Conservation (phyloP, 2,329 filamentous ascomycete genomes). For the Sporothrix globosa region DNA sequence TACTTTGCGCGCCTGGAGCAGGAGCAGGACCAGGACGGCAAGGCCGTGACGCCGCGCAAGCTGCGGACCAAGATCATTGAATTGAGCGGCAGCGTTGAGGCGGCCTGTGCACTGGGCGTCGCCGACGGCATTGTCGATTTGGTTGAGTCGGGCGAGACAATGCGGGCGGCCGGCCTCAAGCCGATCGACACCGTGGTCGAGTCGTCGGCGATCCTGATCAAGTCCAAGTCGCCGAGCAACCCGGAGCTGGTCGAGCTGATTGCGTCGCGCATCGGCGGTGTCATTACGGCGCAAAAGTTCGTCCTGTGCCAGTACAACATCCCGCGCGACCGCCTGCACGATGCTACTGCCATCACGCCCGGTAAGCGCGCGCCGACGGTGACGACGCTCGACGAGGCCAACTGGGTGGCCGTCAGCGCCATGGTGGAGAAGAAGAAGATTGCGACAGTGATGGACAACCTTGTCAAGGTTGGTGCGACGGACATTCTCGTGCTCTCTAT, state of each 20-base stretch:
- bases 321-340: conserved; percentile 66
- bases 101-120: conserved; percentile 91
- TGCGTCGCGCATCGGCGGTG: conserved; percentile 81
- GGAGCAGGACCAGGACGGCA: conserved; percentile 47
- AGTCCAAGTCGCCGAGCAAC: conserved; percentile 82
- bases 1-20: conserved; percentile 82
- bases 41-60: conserved; percentile 51
- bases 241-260: conserved; percentile 81
- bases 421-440: conserved; percentile 92
- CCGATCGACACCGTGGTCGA: conserved; percentile 92
- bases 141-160: conserved; percentile 93
- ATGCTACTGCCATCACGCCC: conserved; percentile 78
- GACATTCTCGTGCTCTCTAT: conserved; percentile 87
- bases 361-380: conserved; percentile 93
- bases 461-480: conserved; percentile 74
- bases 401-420: conserved; percentile 90
- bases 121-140: conserved; percentile 97
- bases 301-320: conserved; percentile 98
- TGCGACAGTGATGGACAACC: conserved; percentile 82
- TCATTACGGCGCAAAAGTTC: conserved; percentile 92
- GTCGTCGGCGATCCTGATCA: conserved; percentile 86
- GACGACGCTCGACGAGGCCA: conserved; percentile 82
- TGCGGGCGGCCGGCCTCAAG: conserved; percentile 92
- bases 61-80: conserved; percentile 88
- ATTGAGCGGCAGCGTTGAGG: conserved; percentile 94